Conservation (phyloP, 2,329 filamentous ascomycete species). For the Scedosporium dehoogii region DNA sequence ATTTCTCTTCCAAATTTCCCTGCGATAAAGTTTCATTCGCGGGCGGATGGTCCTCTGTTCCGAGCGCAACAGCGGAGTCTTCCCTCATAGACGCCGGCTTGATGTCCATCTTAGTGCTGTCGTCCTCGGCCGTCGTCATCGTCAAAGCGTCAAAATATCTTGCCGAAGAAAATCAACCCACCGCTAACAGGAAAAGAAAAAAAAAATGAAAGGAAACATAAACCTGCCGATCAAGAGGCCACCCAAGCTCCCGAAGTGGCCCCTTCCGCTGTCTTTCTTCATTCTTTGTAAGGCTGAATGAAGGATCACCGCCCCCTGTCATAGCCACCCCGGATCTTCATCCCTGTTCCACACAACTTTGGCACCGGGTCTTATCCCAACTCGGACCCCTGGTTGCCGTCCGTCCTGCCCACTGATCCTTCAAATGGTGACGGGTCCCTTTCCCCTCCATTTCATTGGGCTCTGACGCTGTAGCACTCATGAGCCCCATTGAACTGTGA, state of each 20-base stretch:
- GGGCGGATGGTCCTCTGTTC: background rate
- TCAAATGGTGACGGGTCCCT: too few relatives aligned
- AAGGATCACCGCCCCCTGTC: too few relatives aligned
- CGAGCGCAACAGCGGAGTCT: background rate
- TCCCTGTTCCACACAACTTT: too few relatives aligned
- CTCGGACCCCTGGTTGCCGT: too few relatives aligned
- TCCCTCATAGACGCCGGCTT: background rate
- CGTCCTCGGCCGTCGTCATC: background rate
- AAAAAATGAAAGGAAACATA: background rate
- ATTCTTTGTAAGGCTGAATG: too few relatives aligned
- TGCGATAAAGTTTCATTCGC: background rate
- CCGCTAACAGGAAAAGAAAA: background rate
- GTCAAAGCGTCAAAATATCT: background rate
- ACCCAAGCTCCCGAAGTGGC: too few relatives aligned
- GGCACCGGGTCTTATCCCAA: too few relatives aligned
- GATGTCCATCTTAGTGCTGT: background rate
- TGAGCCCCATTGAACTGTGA: background rate
- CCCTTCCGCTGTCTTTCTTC: too few relatives aligned
- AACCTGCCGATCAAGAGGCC: background rate
- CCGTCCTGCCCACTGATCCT: too few relatives aligned
- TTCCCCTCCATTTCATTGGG: too few relatives aligned
- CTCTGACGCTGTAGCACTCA: too few relatives aligned
- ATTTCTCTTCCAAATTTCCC: background rate
- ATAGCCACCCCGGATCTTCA: too few relatives aligned
- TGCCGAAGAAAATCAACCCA: background rate